A percentile compares a stretch with the other conserved stretches of the same genome.
Evolutionary conservation across 495 filamentous ascomycete genomes (phyloP).

Genomic region (Annulohypoxylon stygium): DNA sequence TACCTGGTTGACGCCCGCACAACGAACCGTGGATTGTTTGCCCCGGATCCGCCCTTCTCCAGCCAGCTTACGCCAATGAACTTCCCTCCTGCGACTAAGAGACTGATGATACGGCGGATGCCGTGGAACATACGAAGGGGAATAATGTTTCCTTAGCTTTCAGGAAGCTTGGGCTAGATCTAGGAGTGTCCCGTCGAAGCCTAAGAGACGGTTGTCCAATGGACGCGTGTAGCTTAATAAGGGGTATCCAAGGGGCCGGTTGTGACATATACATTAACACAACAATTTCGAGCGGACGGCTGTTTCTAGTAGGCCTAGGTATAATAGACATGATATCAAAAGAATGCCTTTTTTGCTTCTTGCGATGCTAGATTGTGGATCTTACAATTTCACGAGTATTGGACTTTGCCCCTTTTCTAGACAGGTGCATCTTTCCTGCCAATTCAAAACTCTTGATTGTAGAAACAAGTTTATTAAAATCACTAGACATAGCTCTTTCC

Average conservation of each 20-base stretch:
- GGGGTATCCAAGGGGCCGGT: conserved; percentile 6
- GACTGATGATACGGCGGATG: conserved; percentile 5
- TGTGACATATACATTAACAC: conserved; percentile 8
- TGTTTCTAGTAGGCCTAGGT: neutral
- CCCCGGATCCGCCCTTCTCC: conserved; percentile 14
- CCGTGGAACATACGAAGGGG: conserved; percentile 33
- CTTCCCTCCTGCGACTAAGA: neutral
- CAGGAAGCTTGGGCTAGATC: neutral
- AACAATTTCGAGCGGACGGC: neutral
- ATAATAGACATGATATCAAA: neutral
- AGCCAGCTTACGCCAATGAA: conserved; percentile 8
- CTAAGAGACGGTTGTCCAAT: neutral
- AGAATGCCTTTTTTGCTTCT: neutral
- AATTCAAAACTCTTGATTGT: neutral
- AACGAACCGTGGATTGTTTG: conserved; percentile 18
- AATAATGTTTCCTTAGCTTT: conserved; percentile 1
- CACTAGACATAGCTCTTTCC: neutral
- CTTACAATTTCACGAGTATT: neutral
- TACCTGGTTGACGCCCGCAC: neutral
- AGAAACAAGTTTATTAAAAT: neutral
- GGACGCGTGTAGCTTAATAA: conserved; percentile 3
- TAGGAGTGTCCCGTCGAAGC: neutral
- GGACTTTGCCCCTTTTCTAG: conserved; percentile 3
- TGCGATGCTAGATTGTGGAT: neutral
- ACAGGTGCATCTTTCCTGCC: neutral